A percentile compares a stretch with the other conserved stretches of the same genome.
Evolutionary conservation across 352 stramenopile genomes (phyloP).

Genomic region (Globisporangium takayamanum): DNA sequence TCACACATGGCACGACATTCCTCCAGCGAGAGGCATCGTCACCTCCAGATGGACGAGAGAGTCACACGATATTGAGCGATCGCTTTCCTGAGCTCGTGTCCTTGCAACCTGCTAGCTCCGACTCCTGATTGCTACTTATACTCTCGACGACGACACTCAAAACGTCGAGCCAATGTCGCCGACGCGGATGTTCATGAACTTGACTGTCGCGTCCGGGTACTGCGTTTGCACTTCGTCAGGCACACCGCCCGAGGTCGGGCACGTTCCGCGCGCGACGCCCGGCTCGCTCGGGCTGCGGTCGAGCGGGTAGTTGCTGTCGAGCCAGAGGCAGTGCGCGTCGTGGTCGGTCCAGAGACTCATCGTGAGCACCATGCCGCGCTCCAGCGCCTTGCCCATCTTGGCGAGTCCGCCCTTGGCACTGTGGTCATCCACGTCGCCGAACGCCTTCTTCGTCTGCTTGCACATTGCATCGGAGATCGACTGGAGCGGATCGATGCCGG

Average conservation of each 20-base stretch:
- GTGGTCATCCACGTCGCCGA: slow-evolving; percentile 48
- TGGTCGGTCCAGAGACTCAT: slow-evolving; percentile 76
- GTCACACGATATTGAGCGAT: too few species aligned
- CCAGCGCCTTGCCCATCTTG: slow-evolving; percentile 53
- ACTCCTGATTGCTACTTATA: too few species aligned
- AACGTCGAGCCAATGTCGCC: slow-evolving; percentile 55
- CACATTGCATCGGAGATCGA: slow-evolving; percentile 54
- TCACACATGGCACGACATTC: too few species aligned
- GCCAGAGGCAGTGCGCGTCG: slow-evolving; percentile 57
- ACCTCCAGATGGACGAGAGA: too few species aligned
- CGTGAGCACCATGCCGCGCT: slow-evolving; percentile 50
- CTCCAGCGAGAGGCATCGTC: too few species aligned
- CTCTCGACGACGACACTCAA: not conserved
- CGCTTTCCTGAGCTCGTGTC: not conserved
- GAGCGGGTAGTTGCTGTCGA: slow-evolving; percentile 57
- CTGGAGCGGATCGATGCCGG: slow-evolving; percentile 15
- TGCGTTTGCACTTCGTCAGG: slow-evolving; percentile 41
- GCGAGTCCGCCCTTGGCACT: slow-evolving; percentile 36
- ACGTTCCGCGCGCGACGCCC: slow-evolving; percentile 47
- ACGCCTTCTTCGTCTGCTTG: slow-evolving; percentile 34
- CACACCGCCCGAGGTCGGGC: slow-evolving; percentile 38
- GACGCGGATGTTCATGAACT: slow-evolving; percentile 69
- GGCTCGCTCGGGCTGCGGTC: slow-evolving; percentile 28
- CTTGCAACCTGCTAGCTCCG: too few species aligned
- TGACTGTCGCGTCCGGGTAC: slow-evolving; percentile 50